These are phyloP conservation scores for Tetradesmus obliquus DNA, from an alignment of 139 green algal species.

Conservation along the genomic window DNA sequence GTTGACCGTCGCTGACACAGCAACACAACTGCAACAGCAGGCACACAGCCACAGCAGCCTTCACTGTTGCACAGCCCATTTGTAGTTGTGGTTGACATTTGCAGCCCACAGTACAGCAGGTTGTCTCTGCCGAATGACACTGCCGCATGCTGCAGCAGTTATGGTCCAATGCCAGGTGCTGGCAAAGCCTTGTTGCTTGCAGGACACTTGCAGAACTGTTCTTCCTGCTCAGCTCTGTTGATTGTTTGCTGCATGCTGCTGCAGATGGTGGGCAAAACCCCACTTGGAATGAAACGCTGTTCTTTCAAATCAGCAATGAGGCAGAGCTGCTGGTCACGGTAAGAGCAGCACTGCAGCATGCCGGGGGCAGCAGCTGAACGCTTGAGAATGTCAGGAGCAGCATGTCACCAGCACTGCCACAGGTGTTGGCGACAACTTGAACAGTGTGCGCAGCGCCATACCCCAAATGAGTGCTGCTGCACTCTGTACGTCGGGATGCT, in stretches of 20 bases:
- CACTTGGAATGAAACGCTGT: slow-evolving; percentile 27
- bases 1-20: not conserved
- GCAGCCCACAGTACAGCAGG: no score
- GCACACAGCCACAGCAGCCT: not conserved
- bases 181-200: not conserved
- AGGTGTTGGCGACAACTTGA: no score
- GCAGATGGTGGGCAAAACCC: slow-evolving; percentile 30
- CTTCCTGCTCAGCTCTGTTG: not conserved
- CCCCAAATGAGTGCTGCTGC: no score
- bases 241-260: not conserved
- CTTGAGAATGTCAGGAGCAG: no score
- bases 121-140: no score
- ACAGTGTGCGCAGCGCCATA: no score
- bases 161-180: not conserved
- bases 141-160: not conserved
- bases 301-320: slow-evolving; percentile 19
- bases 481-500: no score
- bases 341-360: not conserved
- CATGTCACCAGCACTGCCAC: no score
- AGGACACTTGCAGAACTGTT: not conserved
- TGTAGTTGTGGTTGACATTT: no score
- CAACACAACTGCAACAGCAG: not conserved
- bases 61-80: not conserved
- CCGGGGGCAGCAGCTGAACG: not conserved
- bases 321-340: slow-evolving; percentile 21